Evolutionary conservation across 2,329 filamentous ascomycete genomes (phyloP).

Genomic region (Nemania sp.): DNA sequence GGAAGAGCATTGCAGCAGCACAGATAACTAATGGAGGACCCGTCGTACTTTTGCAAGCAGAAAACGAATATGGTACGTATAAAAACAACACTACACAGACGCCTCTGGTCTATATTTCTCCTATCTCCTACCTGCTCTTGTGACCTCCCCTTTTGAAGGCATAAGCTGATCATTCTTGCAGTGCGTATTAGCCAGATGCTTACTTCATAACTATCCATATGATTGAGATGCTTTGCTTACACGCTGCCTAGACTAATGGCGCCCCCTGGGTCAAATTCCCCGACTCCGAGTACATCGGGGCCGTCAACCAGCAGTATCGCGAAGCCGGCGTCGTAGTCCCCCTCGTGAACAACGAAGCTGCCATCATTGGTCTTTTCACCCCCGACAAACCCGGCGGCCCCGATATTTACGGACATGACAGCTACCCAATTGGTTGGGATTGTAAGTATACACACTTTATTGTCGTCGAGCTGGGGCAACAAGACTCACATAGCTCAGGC

Average conservation of each 20-base stretch:
- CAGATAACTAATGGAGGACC: slow-evolving; percentile 86
- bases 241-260: slow-evolving; percentile 33
- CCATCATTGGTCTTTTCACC: slow-evolving; percentile 20
- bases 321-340: slow-evolving; percentile 74
- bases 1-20: slow-evolving; percentile 68
- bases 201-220: neutral
- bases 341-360: slow-evolving; percentile 52
- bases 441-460: slow-evolving; percentile 42
- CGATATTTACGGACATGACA: slow-evolving; percentile 57
- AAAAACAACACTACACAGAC: neutral
- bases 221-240: slow-evolving; percentile 3
- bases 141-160: neutral
- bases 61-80: slow-evolving; percentile 70
- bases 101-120: neutral
- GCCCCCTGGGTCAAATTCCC: slow-evolving; percentile 62
- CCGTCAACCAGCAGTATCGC: slow-evolving; percentile 51
- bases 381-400: slow-evolving; percentile 22
- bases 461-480: neutral
- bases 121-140: no score
- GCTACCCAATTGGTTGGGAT: slow-evolving; percentile 64
- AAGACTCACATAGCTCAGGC: slow-evolving; percentile 15
- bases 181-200: slow-evolving; percentile 2
- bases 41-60: slow-evolving; percentile 77
- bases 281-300: slow-evolving; percentile 62
- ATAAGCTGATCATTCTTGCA: slow-evolving; percentile 1